phyloP scores from a whole-genome alignment of 2,329 filamentous ascomycete species.

The Parastagonospora avenae region DNA sequence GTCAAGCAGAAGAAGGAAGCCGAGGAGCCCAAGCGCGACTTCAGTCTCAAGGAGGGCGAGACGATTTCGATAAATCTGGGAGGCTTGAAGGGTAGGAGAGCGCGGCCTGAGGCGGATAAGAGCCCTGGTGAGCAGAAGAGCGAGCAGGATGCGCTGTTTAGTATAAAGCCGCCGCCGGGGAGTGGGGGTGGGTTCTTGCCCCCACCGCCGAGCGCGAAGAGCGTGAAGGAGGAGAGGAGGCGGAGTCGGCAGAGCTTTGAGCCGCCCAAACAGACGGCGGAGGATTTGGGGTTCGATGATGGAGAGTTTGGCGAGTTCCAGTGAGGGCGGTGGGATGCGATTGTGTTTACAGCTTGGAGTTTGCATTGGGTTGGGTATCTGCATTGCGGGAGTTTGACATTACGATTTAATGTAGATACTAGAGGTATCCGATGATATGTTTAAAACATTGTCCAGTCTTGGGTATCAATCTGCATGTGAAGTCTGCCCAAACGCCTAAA shows the following conservation, averaged over 20 bases:
- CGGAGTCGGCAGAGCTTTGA: slow-evolving; percentile 54
- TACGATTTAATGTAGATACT: background rate
- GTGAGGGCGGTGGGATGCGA: slow-evolving; percentile 30
- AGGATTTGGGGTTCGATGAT: slow-evolving; percentile 82
- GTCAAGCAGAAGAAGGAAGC: slow-evolving; percentile 45
- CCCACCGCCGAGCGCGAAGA: slow-evolving; percentile 68
- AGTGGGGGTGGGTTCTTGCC: slow-evolving; percentile 59
- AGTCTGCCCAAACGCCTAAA: slow-evolving; percentile 7
- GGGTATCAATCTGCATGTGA: slow-evolving; percentile 9
- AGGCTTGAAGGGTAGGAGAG: slow-evolving; percentile 56
- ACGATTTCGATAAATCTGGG: slow-evolving; percentile 83
- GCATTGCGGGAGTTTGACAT: slow-evolving; percentile 27
- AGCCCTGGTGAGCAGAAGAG: slow-evolving; percentile 39
- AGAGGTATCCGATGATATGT: background rate
- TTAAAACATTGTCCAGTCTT: background rate
- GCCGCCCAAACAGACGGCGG: slow-evolving; percentile 41
- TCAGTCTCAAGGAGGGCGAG: slow-evolving; percentile 86
- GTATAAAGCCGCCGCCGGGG: slow-evolving; percentile 72
- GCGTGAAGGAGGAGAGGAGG: slow-evolving; percentile 66
- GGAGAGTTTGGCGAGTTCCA: slow-evolving; percentile 87
- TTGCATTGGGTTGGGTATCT: slow-evolving; percentile 14
- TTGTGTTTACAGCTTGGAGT: slow-evolving; percentile 13
- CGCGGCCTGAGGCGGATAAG: slow-evolving; percentile 49
- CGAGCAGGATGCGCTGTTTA: slow-evolving; percentile 64
- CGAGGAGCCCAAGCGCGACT: slow-evolving; percentile 69